Base-by-base conservation (phyloP, 176 grass and related monocot species). In the Eragrostis nindensis region DNA sequence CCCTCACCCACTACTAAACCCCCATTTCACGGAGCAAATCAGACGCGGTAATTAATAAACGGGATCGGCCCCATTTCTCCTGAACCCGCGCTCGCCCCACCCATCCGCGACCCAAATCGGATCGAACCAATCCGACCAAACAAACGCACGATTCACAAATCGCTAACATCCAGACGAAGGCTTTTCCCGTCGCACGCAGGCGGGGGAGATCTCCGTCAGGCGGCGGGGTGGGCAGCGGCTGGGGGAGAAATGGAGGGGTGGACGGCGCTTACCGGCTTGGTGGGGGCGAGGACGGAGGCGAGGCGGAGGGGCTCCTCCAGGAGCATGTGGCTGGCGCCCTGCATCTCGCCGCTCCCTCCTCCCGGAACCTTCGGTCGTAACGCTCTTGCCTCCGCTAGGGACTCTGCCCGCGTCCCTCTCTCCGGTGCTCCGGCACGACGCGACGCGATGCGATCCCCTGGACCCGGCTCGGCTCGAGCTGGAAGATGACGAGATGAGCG, bases 221-320 rank as follows among this genome's bases (percentile, higher is more conserved):
- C 32, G 32, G 32, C 32, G 32, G 32, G 32, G 32, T 1, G 4
- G 32, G 32, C 32, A 36, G 32, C 4, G 32, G 4, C 32, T 2
- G 32, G 4, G 32, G 32, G 12, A 60, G 62, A 73, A 15, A 74
- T 59, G 41, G 63, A 66, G 15, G 45, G 8, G 21, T 14, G 9
- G 61, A 30, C 39, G 73, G 66, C 84, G 72, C 89, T 83, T 83
- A 98, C 92, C 36, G 81, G 60, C 87, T 93, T 95, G 72, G 82
- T 45, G 9, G 90, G 90, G 50, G 74, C 11, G 36, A 98, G 92
- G 63, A 89, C 86, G 74, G 92, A 93, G 32, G 86, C 90, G 42
- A 98, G 90, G 70, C 92, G 90, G 68, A 98, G 26, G 60, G 88
- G 92, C 86, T 95, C 96, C 86, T 98, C 96, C 27, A 98, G 75